Percentiles rank a stretch among this genome's conserved stretches.
Evolutionary conservation across 768 basidiomycete genomes (phyloP).

Genomic region (Macrocybe gigantea): DNA sequence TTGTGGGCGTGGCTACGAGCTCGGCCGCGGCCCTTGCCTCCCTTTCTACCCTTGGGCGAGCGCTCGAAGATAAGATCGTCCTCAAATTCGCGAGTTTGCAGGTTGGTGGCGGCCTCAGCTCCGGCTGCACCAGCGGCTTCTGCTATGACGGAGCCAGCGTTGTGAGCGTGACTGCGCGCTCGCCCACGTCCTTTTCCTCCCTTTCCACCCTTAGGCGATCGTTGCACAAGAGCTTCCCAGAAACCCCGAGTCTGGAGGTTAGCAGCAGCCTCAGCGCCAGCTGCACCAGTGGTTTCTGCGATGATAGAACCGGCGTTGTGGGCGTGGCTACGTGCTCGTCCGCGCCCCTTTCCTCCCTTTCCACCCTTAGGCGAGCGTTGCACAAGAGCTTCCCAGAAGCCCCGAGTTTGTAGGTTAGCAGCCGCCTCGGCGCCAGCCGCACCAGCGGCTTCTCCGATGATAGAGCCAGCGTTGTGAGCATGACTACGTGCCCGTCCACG

Average conservation of each 20-base stretch:
- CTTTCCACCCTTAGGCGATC: background rate
- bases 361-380: background rate
- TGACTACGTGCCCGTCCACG: background rate
- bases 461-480: background rate
- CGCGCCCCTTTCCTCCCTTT: background rate
- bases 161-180: background rate
- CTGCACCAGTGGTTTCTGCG: too few species aligned
- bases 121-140: conserved; percentile 4
- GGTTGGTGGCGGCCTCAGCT: background rate
- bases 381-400: too few species aligned
- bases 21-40: too few species aligned
- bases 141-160: too few species aligned
- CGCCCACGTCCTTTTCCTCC: background rate
- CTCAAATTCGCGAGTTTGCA: background rate
- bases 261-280: too few species aligned
- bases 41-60: too few species aligned
- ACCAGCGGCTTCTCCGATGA: background rate
- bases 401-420: too few species aligned
- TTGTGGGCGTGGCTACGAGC: too few species aligned
- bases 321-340: too few species aligned
- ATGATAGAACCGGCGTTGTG: too few species aligned
- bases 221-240: background rate
- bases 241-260: too few species aligned
- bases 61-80: background rate
- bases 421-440: too few species aligned